phyloP scores from a whole-genome alignment of 257 asterid genomes.

The Lantana camara region DNA sequence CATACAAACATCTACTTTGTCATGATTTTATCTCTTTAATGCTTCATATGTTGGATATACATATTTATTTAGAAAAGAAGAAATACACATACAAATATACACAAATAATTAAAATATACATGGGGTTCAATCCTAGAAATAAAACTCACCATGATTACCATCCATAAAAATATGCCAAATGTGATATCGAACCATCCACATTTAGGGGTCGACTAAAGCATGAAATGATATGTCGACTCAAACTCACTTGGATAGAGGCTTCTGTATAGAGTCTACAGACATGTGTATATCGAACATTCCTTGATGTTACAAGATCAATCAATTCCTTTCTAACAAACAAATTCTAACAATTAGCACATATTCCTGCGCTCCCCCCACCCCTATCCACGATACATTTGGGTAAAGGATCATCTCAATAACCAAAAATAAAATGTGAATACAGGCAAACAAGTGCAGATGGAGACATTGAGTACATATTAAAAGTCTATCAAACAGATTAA shows the following conservation, averaged over 20 bases:
- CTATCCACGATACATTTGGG: not conserved
- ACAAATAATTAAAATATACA: not conserved
- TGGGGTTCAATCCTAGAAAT: too few relatives aligned
- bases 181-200: not conserved
- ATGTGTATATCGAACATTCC: not conserved
- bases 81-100: not conserved
- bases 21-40: too few relatives aligned
- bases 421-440: not conserved
- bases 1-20: not conserved
- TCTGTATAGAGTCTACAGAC: not conserved
- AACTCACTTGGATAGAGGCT: not conserved
- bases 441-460: not conserved
- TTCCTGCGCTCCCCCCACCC: not conserved
- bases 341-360: constrained; percentile 6
- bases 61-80: not conserved
- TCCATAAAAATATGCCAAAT: constrained; percentile 14
- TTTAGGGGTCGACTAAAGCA: not conserved
- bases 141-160: too few relatives aligned
- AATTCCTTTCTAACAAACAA: constrained; percentile 6
- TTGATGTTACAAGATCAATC: not conserved
- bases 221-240: not conserved
- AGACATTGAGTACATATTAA: not conserved
- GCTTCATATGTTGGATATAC: too few relatives aligned
- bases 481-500: not conserved
- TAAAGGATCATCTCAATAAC: not conserved